Evolutionary conservation across 2,329 filamentous ascomycete species (phyloP).

Genomic region (Chrysosporium keratinophilum): DNA sequence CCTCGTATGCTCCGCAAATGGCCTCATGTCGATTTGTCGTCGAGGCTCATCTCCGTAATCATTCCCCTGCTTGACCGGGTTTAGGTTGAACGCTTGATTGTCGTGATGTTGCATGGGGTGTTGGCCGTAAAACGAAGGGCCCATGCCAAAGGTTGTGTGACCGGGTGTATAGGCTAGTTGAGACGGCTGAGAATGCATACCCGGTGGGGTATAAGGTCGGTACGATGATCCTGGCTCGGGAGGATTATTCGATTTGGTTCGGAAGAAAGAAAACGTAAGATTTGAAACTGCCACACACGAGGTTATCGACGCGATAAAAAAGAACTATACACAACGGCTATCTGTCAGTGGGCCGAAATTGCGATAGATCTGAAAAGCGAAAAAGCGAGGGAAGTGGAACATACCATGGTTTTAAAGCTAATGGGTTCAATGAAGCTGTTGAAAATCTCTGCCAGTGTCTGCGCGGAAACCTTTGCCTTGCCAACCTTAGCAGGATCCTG

Average conservation of each 20-base stretch:
- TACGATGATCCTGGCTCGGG: constrained; percentile 25
- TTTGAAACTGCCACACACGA: constrained; percentile 49
- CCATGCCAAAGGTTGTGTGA: constrained; percentile 20
- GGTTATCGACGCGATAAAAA: constrained; percentile 32
- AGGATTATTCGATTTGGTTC: constrained; percentile 34
- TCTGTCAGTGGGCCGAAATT: not conserved
- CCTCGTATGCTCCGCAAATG: constrained; percentile 16
- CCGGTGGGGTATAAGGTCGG: constrained; percentile 20
- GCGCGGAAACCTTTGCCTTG: constrained; percentile 67
- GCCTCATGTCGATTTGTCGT: constrained; percentile 23
- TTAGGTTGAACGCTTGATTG: constrained; percentile 11
- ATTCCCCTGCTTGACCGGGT: constrained; percentile 18
- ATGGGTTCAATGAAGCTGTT: constrained; percentile 89
- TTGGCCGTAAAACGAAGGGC: constrained; percentile 3
- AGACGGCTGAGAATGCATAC: constrained; percentile 20
- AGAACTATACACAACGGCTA: constrained; percentile 23
- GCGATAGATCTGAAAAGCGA: not conserved
- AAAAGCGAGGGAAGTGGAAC: constrained; percentile 16
- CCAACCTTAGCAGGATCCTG: constrained; percentile 69
- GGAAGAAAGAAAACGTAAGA: constrained; percentile 49
- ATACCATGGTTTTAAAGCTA: constrained; percentile 68
- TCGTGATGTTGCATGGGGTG: not conserved
- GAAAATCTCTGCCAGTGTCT: constrained; percentile 83
- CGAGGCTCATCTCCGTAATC: constrained; percentile 24
- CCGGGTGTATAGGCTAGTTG: constrained; percentile 23